Conservation (phyloP, 176 grass and related monocot species). For the Aegilops sharonensis region DNA sequence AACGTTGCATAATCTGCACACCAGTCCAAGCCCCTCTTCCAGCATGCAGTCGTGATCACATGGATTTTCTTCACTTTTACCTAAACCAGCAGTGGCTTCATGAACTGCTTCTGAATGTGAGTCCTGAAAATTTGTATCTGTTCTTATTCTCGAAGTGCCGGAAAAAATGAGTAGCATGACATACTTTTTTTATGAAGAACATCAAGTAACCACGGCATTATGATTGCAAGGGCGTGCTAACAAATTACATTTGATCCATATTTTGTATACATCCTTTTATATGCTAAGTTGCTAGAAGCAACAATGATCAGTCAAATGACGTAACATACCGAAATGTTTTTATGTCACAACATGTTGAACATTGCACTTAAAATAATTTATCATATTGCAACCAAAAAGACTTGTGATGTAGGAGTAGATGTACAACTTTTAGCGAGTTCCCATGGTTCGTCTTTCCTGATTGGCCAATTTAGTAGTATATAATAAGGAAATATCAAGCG, state of each 20-base stretch:
- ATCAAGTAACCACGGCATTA: not conserved
- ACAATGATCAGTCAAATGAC: not conserved
- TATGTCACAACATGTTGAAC: not conserved
- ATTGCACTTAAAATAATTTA: not conserved
- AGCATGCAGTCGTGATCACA: slow-evolving; percentile 73
- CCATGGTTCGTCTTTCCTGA: not conserved
- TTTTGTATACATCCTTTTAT: not conserved
- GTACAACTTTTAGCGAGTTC: not conserved
- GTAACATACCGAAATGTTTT: not conserved
- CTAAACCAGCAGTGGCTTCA: slow-evolving; percentile 24
- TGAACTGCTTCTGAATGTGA: slow-evolving; percentile 32
- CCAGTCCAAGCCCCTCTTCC: slow-evolving; percentile 62
- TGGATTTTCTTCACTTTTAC: slow-evolving; percentile 32
- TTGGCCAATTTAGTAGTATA: not conserved
- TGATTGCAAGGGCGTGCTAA: not conserved
- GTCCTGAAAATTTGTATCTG: slow-evolving; percentile 33
- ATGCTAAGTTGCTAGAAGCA: not conserved
- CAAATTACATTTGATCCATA: not conserved
- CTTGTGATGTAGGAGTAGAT: not conserved
- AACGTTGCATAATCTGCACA: slow-evolving; percentile 60
- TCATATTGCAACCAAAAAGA: not conserved
- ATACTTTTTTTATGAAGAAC: not conserved
- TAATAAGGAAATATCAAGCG: not conserved
- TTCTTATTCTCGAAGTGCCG: slow-evolving; percentile 22
- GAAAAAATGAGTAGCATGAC: not conserved